Evolutionary conservation across 2,329 filamentous ascomycete genomes (phyloP).

Genomic region (Exophiala dermatitidis): DNA sequence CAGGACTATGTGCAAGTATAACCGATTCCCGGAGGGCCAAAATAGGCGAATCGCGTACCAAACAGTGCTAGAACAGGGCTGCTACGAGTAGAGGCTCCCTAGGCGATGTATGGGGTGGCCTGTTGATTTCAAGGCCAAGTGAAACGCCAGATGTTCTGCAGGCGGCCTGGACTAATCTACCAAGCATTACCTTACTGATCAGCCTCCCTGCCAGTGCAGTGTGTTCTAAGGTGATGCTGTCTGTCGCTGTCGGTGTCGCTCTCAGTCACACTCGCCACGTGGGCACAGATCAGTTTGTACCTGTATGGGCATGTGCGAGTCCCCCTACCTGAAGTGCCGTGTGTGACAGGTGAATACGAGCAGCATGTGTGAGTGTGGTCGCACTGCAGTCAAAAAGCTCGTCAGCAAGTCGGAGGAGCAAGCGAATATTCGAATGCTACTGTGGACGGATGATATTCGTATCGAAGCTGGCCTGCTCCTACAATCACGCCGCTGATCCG

Average conservation of each 20-base stretch:
- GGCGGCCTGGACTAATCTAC: conserved; percentile 10
- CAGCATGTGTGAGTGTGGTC: background rate
- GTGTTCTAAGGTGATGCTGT: background rate
- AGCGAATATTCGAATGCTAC: background rate
- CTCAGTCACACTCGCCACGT: background rate
- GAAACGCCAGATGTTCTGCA: conserved; percentile 18
- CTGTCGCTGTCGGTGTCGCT: background rate
- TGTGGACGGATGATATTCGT: background rate
- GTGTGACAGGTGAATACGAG: background rate
- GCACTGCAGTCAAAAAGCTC: background rate
- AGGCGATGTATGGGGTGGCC: background rate
- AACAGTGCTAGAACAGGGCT: too few relatives aligned
- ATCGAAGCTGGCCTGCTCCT: background rate
- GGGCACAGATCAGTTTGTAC: background rate
- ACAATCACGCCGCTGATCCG: too few relatives aligned
- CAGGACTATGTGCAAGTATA: too few relatives aligned
- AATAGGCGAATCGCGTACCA: too few relatives aligned
- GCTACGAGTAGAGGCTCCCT: too few relatives aligned
- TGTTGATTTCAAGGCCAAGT: conserved; percentile 1
- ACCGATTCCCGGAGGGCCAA: too few relatives aligned
- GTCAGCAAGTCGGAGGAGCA: background rate
- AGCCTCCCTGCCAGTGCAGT: background rate
- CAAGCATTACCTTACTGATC: background rate
- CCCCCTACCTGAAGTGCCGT: too few relatives aligned
- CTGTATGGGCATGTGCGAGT: too few relatives aligned